These are phyloP conservation scores for Fusarium verrucosum DNA, from an alignment of 2,329 filamentous ascomycete genomes.

Conservation along the genomic window DNA sequence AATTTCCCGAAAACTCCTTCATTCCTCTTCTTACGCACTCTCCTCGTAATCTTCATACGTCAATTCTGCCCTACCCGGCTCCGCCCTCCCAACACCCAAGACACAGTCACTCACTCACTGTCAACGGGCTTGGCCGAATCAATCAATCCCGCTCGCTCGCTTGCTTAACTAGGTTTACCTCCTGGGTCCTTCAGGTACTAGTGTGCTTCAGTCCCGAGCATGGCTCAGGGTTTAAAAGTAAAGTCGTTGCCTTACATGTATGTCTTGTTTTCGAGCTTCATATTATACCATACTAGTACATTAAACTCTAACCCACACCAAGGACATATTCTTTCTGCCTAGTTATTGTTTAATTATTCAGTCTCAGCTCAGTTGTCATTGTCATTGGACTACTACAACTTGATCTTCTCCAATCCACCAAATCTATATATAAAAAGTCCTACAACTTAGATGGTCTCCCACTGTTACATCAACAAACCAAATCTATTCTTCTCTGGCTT, in stretches of 20 bases:
- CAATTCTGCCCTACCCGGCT: slow-evolving; percentile 41
- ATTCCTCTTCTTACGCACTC: slow-evolving; percentile 21
- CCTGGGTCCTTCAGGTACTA: slow-evolving; percentile 30
- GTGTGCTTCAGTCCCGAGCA: slow-evolving; percentile 10
- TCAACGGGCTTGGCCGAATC: slow-evolving; percentile 36
- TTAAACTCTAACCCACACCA: slow-evolving; percentile 7
- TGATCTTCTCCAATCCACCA: not conserved
- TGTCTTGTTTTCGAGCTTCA: slow-evolving; percentile 22
- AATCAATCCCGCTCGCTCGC: slow-evolving; percentile 39
- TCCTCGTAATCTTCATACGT: slow-evolving; percentile 39
- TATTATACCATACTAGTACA: slow-evolving; percentile 15
- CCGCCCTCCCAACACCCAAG: slow-evolving; percentile 13
- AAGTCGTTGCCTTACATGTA: slow-evolving; percentile 37
- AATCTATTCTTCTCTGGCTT: not conserved
- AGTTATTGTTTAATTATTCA: not conserved
- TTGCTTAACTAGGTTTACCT: not conserved
- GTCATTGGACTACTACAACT: not conserved
- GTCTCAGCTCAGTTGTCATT: not conserved
- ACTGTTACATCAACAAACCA: not conserved
- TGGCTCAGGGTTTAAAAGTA: slow-evolving; percentile 29
- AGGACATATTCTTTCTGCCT: slow-evolving; percentile 15
- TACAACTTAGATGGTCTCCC: slow-evolving; percentile 11
- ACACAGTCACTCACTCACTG: slow-evolving; percentile 10
- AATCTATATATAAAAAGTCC: not conserved
- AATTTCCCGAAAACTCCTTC: slow-evolving; percentile 4